A percentile compares a stretch with the other conserved stretches of the same genome.
Conservation (phyloP, 257 asterid species). For the Cordia subcordata region DNA sequence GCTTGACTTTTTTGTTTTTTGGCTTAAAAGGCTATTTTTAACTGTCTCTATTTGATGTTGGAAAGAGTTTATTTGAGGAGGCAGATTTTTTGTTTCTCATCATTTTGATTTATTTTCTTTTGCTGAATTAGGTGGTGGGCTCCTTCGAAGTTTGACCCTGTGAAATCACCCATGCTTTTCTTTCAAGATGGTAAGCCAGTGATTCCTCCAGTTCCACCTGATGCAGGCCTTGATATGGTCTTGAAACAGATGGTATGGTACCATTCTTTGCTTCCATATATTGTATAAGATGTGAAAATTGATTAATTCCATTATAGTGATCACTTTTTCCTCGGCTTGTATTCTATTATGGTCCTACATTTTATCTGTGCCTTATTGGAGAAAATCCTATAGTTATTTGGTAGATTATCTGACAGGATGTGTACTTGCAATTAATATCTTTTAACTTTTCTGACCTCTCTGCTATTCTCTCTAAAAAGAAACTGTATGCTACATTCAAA, state of each 20-base stretch:
- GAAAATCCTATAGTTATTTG: neutral
- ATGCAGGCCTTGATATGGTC: slow-evolving; percentile 74
- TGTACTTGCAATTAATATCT: no score
- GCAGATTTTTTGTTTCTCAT: slow-evolving; percentile 6
- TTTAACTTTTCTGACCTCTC: no score
- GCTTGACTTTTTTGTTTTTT: no score
- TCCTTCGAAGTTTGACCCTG: slow-evolving; percentile 96
- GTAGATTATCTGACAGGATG: no score
- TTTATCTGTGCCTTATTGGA: neutral
- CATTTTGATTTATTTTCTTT: slow-evolving; percentile 11
- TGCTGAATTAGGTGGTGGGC: slow-evolving; percentile 91
- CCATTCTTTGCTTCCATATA: slow-evolving; percentile 12
- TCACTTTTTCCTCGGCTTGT: neutral
- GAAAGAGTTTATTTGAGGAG: neutral
- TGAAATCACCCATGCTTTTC: slow-evolving; percentile 88
- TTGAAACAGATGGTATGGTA: slow-evolving; percentile 64
- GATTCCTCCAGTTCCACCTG: slow-evolving; percentile 61
- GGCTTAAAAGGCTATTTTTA: neutral
- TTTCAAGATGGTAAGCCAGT: slow-evolving; percentile 77
- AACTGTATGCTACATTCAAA: neutral
- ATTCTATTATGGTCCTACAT: neutral
- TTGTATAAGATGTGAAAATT: neutral
- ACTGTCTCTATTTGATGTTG: neutral
- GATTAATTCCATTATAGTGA: neutral
- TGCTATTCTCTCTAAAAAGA: no score